phyloP scores from a whole-genome alignment of 2,329 filamentous ascomycete genomes.

The Aspergillus bombycis region DNA sequence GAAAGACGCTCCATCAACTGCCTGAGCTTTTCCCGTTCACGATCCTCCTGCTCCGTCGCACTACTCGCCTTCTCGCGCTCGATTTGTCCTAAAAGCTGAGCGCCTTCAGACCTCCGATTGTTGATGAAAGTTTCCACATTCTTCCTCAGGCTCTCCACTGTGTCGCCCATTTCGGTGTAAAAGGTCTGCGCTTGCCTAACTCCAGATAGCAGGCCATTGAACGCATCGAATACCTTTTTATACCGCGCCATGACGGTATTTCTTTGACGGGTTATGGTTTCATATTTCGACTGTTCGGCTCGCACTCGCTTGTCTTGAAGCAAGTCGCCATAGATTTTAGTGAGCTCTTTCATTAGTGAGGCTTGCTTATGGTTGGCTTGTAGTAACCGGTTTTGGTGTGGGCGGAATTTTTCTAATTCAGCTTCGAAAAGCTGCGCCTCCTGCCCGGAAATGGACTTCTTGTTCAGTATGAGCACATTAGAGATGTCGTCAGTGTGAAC shows the following conservation, averaged over 20 bases:
- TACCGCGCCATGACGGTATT: constrained; percentile 82
- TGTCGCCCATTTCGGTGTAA: constrained; percentile 95
- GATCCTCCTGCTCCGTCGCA: constrained; percentile 66
- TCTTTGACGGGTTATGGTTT: constrained; percentile 80
- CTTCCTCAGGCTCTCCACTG: constrained; percentile 86
- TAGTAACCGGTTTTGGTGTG: constrained; percentile 85
- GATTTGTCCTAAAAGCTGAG: constrained; percentile 84
- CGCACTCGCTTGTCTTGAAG: constrained; percentile 93
- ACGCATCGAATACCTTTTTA: constrained; percentile 88
- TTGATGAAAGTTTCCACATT: constrained; percentile 98
- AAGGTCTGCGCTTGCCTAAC: constrained; percentile 87
- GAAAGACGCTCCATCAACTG: constrained; percentile 96
- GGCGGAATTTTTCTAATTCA: constrained; percentile 95
- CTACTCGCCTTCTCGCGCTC: constrained; percentile 73
- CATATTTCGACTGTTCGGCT: constrained; percentile 93
- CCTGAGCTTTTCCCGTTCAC: constrained; percentile 81
- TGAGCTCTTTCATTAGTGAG: constrained; percentile 92
- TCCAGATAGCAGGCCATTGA: constrained; percentile 84
- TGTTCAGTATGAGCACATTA: constrained; percentile 95
- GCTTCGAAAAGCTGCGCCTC: constrained; percentile 91
- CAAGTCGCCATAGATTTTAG: constrained; percentile 80
- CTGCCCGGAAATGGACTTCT: constrained; percentile 91
- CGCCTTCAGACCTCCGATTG: constrained; percentile 88
- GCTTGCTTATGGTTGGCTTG: constrained; percentile 96
- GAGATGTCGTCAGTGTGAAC: constrained; percentile 96